Evolutionary conservation across 495 filamentous ascomycete genomes (phyloP).

Genomic region (Cercophora samala): DNA sequence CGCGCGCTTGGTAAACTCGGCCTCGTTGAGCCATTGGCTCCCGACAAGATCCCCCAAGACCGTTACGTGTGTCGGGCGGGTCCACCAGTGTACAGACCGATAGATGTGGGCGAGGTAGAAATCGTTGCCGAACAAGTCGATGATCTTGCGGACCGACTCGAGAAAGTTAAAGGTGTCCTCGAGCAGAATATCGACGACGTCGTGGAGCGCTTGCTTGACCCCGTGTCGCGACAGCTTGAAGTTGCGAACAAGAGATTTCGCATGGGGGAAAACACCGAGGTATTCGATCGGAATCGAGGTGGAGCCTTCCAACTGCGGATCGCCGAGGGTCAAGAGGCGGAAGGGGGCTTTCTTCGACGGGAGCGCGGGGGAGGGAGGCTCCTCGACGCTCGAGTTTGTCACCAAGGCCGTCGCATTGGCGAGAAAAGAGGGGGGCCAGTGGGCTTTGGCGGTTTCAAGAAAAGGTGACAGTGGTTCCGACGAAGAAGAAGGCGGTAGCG

Average conservation of each 20-base stretch:
- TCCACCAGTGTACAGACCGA: constrained; percentile 77
- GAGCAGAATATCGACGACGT: constrained; percentile 51
- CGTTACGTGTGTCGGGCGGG: constrained; percentile 77
- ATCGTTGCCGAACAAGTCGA: constrained; percentile 92
- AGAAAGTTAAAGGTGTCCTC: constrained; percentile 64
- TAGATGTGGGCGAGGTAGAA: constrained; percentile 93
- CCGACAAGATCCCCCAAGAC: constrained; percentile 90
- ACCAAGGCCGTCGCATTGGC: constrained; percentile 18
- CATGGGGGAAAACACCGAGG: constrained; percentile 58
- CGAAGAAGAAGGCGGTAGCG: constrained; percentile 47
- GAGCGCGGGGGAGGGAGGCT: constrained; percentile 17
- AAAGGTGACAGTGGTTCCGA: constrained; percentile 36
- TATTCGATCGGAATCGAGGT: constrained; percentile 66
- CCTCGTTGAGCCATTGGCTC: constrained; percentile 91
- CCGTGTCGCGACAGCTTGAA: constrained; percentile 44
- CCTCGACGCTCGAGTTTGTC: not conserved
- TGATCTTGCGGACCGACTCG: constrained; percentile 64
- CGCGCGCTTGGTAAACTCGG: constrained; percentile 72
- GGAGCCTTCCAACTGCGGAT: constrained; percentile 94
- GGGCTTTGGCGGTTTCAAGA: constrained; percentile 48
- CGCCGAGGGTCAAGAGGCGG: constrained; percentile 82
- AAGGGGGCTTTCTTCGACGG: constrained; percentile 59
- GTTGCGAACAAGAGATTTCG: constrained; percentile 51
- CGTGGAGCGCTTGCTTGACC: constrained; percentile 47
- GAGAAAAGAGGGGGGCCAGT: constrained; percentile 31